phyloP scores from a whole-genome alignment of 164 flowering plant species.

The Macadamia tetraphylla region DNA sequence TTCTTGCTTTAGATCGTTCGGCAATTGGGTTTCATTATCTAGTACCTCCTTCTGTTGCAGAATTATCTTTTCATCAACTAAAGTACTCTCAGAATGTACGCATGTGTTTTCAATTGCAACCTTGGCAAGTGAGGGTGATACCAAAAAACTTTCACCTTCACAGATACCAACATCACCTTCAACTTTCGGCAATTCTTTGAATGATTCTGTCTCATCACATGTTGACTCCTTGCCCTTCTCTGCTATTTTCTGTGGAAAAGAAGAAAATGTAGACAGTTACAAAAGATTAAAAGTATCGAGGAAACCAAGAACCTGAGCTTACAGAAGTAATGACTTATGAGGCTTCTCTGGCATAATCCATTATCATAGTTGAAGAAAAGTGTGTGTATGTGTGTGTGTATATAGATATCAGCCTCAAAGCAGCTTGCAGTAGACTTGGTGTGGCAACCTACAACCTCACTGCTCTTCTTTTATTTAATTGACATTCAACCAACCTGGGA shows the following conservation, averaged over 20 bases:
- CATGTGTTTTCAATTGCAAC: constrained; percentile 19
- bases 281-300: neutral
- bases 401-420: no score
- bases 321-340: no score
- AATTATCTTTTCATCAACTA: constrained; percentile 11
- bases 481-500: no score
- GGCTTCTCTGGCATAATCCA: no score
- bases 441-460: no score
- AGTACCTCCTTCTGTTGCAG: constrained; percentile 2
- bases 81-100: constrained; percentile 16
- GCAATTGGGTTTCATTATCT: constrained; percentile 12
- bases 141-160: constrained; percentile 31
- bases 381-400: no score
- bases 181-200: constrained; percentile 15
- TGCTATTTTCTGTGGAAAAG: constrained; percentile 23
- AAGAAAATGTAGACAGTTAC: neutral
- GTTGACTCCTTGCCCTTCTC: constrained; percentile 8
- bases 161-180: constrained; percentile 18
- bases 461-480: no score
- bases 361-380: no score
- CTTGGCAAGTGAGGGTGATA: constrained; percentile 26
- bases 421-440: no score
- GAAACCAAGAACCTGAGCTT: neutral
- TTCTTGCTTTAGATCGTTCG: constrained; percentile 10
- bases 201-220: constrained; percentile 11